Evolutionary conservation across 306 rosid species (phyloP), one percentile per base, ranked within the genome.

Genomic region (Oemleria cerasiformis): DNA sequence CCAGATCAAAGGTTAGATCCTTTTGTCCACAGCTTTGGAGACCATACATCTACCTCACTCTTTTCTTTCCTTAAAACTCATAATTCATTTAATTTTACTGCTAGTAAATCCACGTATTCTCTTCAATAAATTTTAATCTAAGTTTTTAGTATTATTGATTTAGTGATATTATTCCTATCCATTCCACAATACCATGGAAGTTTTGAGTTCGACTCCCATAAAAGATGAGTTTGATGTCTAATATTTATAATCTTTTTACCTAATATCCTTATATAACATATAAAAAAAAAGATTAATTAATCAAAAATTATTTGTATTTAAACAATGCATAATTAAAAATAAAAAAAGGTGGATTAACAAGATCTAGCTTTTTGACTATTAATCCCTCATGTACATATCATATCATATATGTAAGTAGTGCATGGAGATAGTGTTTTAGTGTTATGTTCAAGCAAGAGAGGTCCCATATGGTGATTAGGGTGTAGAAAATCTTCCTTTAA

Each of bases 1-100:
- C 60, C 34, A 90, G 86, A 90, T 88, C 91, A 82, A 88, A 81
- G 85, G 74, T 73, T 68, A 84, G 97, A 92, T 92, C 72, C 82
- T 90, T 83, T 69, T 92, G 98, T 90, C 92, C 85, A 74, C 84
- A 75, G 85, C 92, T 92, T 90, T 88, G 78, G 96, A 84, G 98
- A 90, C 95, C 97, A 82, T 65, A 74, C 53, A 83, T 85, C 70
- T 80, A 78, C 75, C 86, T 70, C 77, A 70, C 65, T 64, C 77
- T 79, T 49, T 74, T 79, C 66, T 81, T 80, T 80, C 82, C 81
- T 80, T 84, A 77, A 76, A 83, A 72, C 80, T 85, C 92, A 92
- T 86, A 88, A 86, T 84, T 82, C 72, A 76, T 79, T 79, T 77
- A 77, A 60, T 51, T 81, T 85, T 82, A 87, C 72, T 71, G 75